Evolutionary conservation across 805 yeast genomes (phyloP).

Genomic region (Starmerella tilneyi): DNA sequence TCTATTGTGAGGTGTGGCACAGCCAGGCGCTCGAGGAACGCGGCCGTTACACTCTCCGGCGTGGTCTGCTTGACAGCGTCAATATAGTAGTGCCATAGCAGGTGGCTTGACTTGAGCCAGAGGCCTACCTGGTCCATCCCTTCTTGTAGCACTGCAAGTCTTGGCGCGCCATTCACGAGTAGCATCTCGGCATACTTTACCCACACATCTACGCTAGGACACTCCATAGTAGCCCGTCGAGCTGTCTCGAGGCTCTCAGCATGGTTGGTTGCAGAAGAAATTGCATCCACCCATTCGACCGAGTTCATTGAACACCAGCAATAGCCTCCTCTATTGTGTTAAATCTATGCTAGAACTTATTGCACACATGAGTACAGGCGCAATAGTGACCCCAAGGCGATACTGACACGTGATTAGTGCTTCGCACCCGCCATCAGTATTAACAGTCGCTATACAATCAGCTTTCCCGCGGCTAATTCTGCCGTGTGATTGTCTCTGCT

Average conservation of each 20-base stretch:
- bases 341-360: background rate
- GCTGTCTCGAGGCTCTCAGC: background rate
- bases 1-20: constrained; percentile 3
- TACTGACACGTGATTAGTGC: too few relatives aligned
- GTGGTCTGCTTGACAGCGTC: background rate
- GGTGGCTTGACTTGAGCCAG: constrained; percentile 7
- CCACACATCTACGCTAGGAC: constrained; percentile 8
- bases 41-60: background rate
- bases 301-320: background rate
- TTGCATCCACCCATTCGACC: background rate
- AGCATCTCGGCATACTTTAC: background rate
- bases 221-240: background rate
- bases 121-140: background rate
- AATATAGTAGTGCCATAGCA: background rate
- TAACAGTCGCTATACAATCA: too few relatives aligned
- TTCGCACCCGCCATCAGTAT: too few relatives aligned
- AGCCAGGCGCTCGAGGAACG: background rate
- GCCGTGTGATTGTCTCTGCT: background rate
- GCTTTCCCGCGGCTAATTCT: too few relatives aligned
- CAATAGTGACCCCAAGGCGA: too few relatives aligned
- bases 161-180: too few relatives aligned
- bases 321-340: background rate
- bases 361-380: too few relatives aligned
- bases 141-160: background rate
- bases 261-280: background rate